Base-by-base conservation (phyloP, 1,284 basidiomycete species). In the Moniliella sp. region DNA sequence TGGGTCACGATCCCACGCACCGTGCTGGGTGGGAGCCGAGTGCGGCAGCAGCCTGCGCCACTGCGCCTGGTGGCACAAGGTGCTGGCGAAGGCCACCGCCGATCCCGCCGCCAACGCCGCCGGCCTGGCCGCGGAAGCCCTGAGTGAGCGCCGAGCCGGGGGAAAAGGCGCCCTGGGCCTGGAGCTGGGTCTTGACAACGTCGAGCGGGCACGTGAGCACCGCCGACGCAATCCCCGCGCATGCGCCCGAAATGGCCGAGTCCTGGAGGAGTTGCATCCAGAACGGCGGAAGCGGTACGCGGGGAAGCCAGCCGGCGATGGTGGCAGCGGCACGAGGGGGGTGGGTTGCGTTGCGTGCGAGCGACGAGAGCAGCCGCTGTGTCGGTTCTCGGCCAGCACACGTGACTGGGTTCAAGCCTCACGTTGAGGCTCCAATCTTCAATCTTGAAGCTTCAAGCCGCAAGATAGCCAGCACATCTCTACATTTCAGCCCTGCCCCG, bases 181-280 rank as follows among this genome's bases (percentile, higher is more conserved):
- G 88, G 27, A 97, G 65, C 45, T 81, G 80, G 0, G 88, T 97
- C 68, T 97, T 97, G 63, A 97, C 70, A 28, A 97, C 88, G 62
- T 97, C 88, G 36, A 97, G 69, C 4, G 88, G 88, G 61, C 91
- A 97, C 5, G 88, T 97, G 37, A 84, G 79, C 43, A 97, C 70
- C 61, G 78, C 82, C 34, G 81, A 78, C 45, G 86, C 78, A 39
- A 97, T 69, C 39, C 88, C 88, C 34, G 69, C 69, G 2, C 66
- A 68, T 0, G 67, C 69, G 12, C 69, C 69, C 1, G 68, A 42
- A 25, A 55, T 36, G 14, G 52, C 52, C 13, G 48, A 50, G 21
- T 23, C n/a, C 8, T 23, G 21, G 8, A 23, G n/a, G n/a, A n/a
- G n/a, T n/a, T n/a, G n/a, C n/a, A n/a, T n/a, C n/a, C n/a, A n/a